A percentile compares a stretch with the other conserved stretches of the same genome.
Evolutionary conservation across 371 early-diverging fungal species (phyloP).

Genomic region (Umbelopsis sp.): DNA sequence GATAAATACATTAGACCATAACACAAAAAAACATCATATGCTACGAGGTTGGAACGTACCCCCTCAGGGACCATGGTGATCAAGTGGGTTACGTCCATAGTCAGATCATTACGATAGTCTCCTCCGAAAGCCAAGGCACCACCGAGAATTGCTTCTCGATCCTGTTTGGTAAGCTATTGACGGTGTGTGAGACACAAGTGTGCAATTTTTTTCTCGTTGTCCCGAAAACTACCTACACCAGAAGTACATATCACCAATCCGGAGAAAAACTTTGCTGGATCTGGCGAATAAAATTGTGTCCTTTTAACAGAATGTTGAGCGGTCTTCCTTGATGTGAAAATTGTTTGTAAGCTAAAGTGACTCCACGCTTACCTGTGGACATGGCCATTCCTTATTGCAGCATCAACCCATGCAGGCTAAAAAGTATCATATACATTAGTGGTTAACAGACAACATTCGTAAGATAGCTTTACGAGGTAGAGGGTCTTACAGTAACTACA

Average conservation of each 20-base stretch:
- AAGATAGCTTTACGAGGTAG: no score
- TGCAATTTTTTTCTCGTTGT: neutral
- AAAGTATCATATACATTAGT: neutral
- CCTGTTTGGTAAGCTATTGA: slow-evolving; percentile 47
- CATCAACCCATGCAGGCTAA: slow-evolving; percentile 44
- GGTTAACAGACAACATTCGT: no score
- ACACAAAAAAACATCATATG: neutral
- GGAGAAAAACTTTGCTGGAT: slow-evolving; percentile 59
- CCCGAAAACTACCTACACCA: slow-evolving; percentile 30
- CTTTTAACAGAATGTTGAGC: slow-evolving; percentile 26
- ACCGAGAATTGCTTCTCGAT: slow-evolving; percentile 50
- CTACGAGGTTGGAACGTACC: slow-evolving; percentile 32
- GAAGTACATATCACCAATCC: slow-evolving; percentile 56
- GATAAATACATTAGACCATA: neutral
- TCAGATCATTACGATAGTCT: slow-evolving; percentile 42
- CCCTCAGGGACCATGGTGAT: slow-evolving; percentile 50
- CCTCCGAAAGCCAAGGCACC: slow-evolving; percentile 65
- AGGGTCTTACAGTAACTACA: slow-evolving; percentile 26
- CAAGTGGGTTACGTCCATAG: slow-evolving; percentile 64
- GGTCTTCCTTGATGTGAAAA: neutral
- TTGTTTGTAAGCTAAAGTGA: neutral
- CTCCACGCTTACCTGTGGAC: slow-evolving; percentile 40
- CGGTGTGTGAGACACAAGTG: neutral
- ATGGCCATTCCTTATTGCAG: slow-evolving; percentile 29
- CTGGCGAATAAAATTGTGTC: slow-evolving; percentile 53